phyloP scores from a whole-genome alignment of 441 rosid genomes.

The Croton setiger region DNA sequence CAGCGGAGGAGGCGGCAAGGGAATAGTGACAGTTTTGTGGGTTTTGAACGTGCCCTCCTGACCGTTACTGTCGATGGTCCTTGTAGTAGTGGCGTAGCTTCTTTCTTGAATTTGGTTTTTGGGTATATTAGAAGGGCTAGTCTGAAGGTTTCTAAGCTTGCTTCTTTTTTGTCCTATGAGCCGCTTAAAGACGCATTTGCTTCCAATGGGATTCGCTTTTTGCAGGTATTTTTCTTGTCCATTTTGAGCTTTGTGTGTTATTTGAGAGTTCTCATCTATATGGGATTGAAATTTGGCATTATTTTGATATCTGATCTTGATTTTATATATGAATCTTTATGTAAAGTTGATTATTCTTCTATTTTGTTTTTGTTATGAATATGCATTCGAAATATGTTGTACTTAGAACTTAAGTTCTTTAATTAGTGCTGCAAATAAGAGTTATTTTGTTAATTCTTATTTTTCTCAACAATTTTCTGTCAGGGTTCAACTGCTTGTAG shows the following conservation, averaged over 20 bases:
- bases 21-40: conserved; percentile 12
- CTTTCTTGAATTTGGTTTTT: conserved; percentile 51
- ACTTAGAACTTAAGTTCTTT: neutral
- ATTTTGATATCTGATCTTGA: no score
- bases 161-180: conserved; percentile 51
- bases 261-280: no score
- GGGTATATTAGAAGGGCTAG: conserved; percentile 41
- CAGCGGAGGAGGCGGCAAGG: conserved; percentile 13
- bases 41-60: conserved; percentile 9
- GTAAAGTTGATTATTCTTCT: no score
- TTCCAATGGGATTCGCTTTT: conserved; percentile 53
- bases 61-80: conserved; percentile 28
- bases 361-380: neutral
- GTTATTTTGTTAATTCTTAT: neutral
- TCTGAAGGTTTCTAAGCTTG: conserved; percentile 47
- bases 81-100: conserved; percentile 32
- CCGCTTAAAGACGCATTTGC: conserved; percentile 50
- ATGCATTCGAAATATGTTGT: neutral
- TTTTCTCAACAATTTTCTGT: conserved; percentile 12
- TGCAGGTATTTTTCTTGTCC: conserved; percentile 40
- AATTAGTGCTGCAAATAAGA: neutral
- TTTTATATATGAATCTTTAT: no score
- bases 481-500: conserved; percentile 51
- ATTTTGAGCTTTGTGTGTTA: no score
- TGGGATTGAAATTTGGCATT: no score